phyloP scores from a whole-genome alignment of 176 grass and related monocot species.

The Carex pumila region DNA sequence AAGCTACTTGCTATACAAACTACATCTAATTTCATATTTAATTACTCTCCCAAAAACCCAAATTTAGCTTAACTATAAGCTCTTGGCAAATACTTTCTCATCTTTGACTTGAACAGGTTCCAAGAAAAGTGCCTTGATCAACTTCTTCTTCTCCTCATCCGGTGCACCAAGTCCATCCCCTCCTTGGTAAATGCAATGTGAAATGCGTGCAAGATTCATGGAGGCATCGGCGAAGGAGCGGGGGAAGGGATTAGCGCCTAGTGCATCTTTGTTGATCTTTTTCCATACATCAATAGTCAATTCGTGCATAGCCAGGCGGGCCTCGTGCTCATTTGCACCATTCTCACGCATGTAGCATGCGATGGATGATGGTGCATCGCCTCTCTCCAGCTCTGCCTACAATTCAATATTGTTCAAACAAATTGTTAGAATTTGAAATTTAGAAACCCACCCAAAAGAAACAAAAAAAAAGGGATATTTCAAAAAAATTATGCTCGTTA shows the following conservation, averaged over 20 bases:
- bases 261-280: conserved; percentile 23
- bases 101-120: not conserved
- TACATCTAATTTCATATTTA: not conserved
- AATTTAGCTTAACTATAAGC: not conserved
- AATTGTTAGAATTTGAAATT: not conserved
- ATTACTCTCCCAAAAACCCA: not conserved
- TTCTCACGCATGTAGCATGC: conserved; percentile 29
- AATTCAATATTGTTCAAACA: not conserved
- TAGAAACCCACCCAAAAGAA: no score
- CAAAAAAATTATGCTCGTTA: no score
- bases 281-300: conserved; percentile 26
- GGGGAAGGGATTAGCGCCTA: not conserved
- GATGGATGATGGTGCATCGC: conserved; percentile 32
- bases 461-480: no score
- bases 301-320: not conserved
- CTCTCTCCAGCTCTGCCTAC: conserved; percentile 24
- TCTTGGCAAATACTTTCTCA: conserved; percentile 15
- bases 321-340: conserved; percentile 10
- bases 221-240: not conserved
- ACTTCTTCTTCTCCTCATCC: conserved; percentile 18
- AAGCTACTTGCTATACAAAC: not conserved
- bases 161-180: conserved; percentile 32
- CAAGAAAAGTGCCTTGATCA: conserved; percentile 24
- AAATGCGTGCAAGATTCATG: conserved; percentile 36
- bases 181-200: conserved; percentile 33